These are phyloP conservation scores for Verbascum thapsus DNA, from an alignment of 257 asterid species.

Conservation along the genomic window DNA sequence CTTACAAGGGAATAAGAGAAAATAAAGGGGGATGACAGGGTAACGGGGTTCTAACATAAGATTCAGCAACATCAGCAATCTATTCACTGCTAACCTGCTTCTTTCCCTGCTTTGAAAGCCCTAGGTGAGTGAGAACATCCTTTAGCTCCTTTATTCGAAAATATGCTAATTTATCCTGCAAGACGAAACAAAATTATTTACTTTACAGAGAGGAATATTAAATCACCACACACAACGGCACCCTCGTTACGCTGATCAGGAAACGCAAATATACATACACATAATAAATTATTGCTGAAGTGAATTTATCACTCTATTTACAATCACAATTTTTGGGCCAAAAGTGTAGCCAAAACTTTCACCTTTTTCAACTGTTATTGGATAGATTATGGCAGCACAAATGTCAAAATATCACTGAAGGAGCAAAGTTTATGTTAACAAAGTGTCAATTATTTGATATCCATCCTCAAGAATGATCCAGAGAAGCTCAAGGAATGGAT, in stretches of 20 bases:
- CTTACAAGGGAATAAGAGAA: conserved; percentile 14
- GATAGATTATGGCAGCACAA: background rate
- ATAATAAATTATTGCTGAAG: background rate
- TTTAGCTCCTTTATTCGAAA: conserved; percentile 97
- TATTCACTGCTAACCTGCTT: conserved; percentile 69
- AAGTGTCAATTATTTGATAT: background rate
- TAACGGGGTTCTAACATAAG: background rate
- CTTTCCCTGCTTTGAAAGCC: conserved; percentile 96
- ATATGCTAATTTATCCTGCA: conserved; percentile 86
- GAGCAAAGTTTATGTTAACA: background rate
- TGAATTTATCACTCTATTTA: background rate
- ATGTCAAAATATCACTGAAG: background rate
- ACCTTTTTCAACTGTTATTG: background rate
- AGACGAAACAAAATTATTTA: conserved; percentile 22
- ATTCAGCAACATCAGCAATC: conserved; percentile 14
- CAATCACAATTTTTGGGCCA: background rate
- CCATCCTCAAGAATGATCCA: background rate
- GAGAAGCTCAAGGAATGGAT: background rate
- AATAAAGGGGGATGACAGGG: conserved; percentile 7
- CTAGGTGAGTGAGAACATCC: conserved; percentile 87
- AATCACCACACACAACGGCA: background rate
- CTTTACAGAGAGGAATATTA: conserved; percentile 3
- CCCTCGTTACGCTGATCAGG: background rate
- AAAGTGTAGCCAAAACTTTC: background rate
- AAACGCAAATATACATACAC: too few relatives aligned